A percentile compares a stretch with the other conserved stretches of the same genome.
Conservation (phyloP, 768 basidiomycete genomes). For the Cubamyces sp. region DNA sequence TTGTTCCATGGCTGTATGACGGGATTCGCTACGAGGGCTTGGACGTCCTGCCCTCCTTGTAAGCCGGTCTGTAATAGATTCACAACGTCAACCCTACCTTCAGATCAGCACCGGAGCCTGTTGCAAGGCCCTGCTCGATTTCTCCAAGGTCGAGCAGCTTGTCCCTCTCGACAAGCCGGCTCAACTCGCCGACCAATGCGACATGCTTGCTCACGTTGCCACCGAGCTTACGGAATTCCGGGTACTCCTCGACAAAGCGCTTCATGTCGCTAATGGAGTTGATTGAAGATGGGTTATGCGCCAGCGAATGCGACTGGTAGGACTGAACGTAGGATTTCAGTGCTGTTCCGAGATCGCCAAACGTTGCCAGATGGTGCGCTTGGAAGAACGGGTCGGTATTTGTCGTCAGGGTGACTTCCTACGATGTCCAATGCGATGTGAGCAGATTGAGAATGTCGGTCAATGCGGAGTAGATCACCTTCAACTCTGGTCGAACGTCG, state of each 20-base stretch:
- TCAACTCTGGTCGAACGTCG: conserved; percentile 83
- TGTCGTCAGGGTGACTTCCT: conserved; percentile 95
- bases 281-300: conserved; percentile 77
- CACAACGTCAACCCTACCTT: conserved; percentile 52
- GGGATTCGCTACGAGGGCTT: conserved; percentile 71
- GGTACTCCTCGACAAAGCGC: conserved; percentile 95
- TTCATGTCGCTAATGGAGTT: conserved; percentile 98
- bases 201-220: conserved; percentile 99
- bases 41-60: conserved; percentile 63
- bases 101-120: conserved; percentile 88
- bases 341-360: conserved; percentile 93
- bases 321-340: conserved; percentile 93
- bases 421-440: conserved; percentile 20
- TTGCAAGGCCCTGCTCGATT: conserved; percentile 94
- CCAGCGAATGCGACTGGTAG: conserved; percentile 83
- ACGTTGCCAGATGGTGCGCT: conserved; percentile 87
- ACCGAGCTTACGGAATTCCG: conserved; percentile 94
- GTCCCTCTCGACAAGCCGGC: conserved; percentile 83
- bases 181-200: conserved; percentile 94
- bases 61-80: not conserved
- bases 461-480: conserved; percentile 50
- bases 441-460: not conserved
- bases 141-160: conserved; percentile 90
- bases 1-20: conserved; percentile 79
- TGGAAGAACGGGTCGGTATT: conserved; percentile 95